Base-by-base conservation (phyloP, 306 rosid genomes). In the Calophaca sinica region DNA sequence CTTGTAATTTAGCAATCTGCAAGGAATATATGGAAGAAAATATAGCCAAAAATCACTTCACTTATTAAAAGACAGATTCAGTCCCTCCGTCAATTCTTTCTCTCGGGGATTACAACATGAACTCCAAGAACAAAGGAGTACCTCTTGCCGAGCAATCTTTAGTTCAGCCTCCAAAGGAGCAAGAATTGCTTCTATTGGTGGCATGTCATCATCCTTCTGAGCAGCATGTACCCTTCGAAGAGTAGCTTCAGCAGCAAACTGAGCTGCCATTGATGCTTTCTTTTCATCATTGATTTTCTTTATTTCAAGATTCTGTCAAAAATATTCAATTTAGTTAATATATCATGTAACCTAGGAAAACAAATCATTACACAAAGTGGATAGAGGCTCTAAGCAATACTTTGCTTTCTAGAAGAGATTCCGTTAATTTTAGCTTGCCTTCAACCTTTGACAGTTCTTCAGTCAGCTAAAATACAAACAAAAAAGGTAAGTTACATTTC, bases 201-300 rank as follows among this genome's bases (percentile, higher is more conserved):
- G 98, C 98, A 94, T 94, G 80, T 94, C 98, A 75, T 94, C 98
- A 79, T 94, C 98, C 86, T 94, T 94, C 39, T 94, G 97, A 66
- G 96, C 98, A 78, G 97, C 97, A 81, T 94, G 97, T 54, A 94
- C 97, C 87, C 98, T 91, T 62, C 97, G 86, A 74, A 94, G 88
- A 38, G 97, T 91, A 74, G 98, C 98, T 89, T 94, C 98, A 61
- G 97, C 98, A 4, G 96, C 98, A 78, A 91, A 94, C 79, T 94
- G 98, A 62, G 97, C 98, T 44, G 98, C 98, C 97, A 89, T 89
- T 52, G 98, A 91, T 53, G 98, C 97, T 75, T 94, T 94, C 86
- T 91, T 94, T 89, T 94, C 98, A 81, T 94, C 98, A 28, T 89
- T 94, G 86, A 91, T 94, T 82, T 88, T 91, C 89, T 94, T 94